Base-by-base conservation (phyloP, 2,329 filamentous ascomycete species). In the Alternaria gansuensis region DNA sequence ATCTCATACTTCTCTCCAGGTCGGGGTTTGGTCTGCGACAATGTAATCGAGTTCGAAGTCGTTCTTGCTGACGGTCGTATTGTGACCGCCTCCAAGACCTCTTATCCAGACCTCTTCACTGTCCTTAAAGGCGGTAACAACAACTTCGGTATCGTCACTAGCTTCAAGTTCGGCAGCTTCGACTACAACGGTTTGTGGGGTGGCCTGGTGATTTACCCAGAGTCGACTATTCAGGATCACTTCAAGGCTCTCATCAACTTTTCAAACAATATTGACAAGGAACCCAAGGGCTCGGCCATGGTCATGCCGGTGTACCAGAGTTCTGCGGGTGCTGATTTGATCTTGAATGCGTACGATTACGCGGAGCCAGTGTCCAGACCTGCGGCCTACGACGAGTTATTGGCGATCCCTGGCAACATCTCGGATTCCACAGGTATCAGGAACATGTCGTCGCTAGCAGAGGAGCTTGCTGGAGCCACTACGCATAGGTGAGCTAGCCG, bases 71-170 rank as follows among this genome's bases (percentile, higher is more conserved):
- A 73, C 55, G 74, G 76, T 2, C 44, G 57, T 2, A 61, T 73
- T 10, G 60, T 67, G n/a, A 70, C 64, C 2, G 72, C 69, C 3
- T 64, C 45, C 28, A 53, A 62, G 51, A 61, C 60, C 0, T 37
- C 71, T 49, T 51, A 66, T 36, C 50, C 67, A 1, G 75, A 77
- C 40, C 67, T 77, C 8, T 75, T 69, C 34, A 63, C 58, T 2
- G 71, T 73, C 1, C 64, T 78, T 4, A 76, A 75, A 51, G 74
- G 75, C 5, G 75, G 75, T 2, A 65, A 63, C 33, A 73, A 71
- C 46, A 75, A 77, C 54, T 76, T 78, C 43, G 75, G 74, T 1
- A 68, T 78, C 46, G 74, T 78, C 0, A 78, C 76, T 2, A 48
- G 51, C 43, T 64, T 72, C 48, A 63, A 65, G 9, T 67, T 73